Evolutionary conservation across 2,329 filamentous ascomycete species (phyloP).

Genomic region (Cyanodermella asteris): DNA sequence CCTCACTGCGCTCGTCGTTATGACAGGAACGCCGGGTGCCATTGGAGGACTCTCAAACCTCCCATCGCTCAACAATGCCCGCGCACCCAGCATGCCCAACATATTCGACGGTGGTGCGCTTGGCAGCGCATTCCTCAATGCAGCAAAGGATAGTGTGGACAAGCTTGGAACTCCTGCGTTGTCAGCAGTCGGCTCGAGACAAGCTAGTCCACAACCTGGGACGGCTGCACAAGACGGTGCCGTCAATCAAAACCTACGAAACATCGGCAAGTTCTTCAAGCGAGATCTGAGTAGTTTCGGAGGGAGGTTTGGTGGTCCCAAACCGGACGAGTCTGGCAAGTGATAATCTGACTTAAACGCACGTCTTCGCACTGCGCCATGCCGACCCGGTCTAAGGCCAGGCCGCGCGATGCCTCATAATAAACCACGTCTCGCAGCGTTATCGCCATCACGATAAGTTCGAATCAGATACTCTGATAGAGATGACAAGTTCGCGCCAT

Average conservation of each 20-base stretch:
- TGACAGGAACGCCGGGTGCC: too few relatives aligned
- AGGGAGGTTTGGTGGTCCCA: conserved; percentile 45
- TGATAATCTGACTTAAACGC: too few relatives aligned
- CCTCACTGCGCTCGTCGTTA: conserved; percentile 38
- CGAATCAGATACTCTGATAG: too few relatives aligned
- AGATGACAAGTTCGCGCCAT: too few relatives aligned
- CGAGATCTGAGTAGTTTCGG: conserved; percentile 63
- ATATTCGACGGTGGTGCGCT: conserved; percentile 51
- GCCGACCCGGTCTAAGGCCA: too few relatives aligned
- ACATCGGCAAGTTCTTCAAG: conserved; percentile 89
- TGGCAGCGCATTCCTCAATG: conserved; percentile 72
- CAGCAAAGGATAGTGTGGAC: conserved; percentile 64
- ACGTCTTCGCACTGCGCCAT: too few relatives aligned
- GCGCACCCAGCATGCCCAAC: conserved; percentile 22
- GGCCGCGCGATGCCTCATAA: too few relatives aligned
- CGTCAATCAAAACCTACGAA: conserved; percentile 84
- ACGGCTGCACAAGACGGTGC: conserved; percentile 37
- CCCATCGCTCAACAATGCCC: conserved; percentile 20
- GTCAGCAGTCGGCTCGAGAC: conserved; percentile 6
- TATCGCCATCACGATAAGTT: too few relatives aligned
- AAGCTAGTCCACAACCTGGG: conserved; percentile 8
- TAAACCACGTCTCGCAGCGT: too few relatives aligned
- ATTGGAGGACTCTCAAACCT: conserved; percentile 24
- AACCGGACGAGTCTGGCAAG: conserved; percentile 12
- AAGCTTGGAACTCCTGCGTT: conserved; percentile 43